A percentile compares a stretch with the other conserved stretches of the same genome.
Conservation (phyloP, 2,329 filamentous ascomycete species). For the Botrytis porri region DNA sequence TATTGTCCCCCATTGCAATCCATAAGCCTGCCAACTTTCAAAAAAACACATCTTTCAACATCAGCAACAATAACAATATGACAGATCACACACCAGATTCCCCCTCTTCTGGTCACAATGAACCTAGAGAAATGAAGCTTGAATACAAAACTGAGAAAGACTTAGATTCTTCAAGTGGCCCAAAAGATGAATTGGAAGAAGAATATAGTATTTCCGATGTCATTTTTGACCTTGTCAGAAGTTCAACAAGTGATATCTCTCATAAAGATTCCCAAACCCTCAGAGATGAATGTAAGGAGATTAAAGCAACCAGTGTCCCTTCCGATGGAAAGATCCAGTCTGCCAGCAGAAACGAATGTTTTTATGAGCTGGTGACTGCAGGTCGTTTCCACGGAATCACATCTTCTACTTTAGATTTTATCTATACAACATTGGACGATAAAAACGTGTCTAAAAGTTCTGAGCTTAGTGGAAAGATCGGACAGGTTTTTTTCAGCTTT, state of each 20-base stretch:
- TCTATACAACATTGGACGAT: neutral
- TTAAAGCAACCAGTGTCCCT: neutral
- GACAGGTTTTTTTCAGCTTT: neutral
- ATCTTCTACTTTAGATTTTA: neutral
- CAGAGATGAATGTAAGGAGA: neutral
- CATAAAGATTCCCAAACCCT: neutral
- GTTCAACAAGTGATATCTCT: neutral
- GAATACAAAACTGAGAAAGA: neutral
- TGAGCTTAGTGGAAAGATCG: neutral
- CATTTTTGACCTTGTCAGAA: neutral
- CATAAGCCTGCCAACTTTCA: neutral
- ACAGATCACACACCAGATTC: neutral
- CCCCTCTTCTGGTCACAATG: neutral
- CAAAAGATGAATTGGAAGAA: neutral
- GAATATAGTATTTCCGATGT: neutral
- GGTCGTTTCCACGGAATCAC: neutral
- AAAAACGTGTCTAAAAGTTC: neutral
- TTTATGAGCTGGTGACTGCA: neutral
- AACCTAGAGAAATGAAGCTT: neutral
- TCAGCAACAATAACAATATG: neutral
- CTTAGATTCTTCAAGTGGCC: neutral
- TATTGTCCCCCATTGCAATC: neutral
- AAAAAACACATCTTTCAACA: neutral
- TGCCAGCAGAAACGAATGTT: neutral
- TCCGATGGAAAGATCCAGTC: neutral